Evolutionary conservation across 805 yeast genomes (phyloP).

Genomic region (Saccharomycopsis selenospora): DNA sequence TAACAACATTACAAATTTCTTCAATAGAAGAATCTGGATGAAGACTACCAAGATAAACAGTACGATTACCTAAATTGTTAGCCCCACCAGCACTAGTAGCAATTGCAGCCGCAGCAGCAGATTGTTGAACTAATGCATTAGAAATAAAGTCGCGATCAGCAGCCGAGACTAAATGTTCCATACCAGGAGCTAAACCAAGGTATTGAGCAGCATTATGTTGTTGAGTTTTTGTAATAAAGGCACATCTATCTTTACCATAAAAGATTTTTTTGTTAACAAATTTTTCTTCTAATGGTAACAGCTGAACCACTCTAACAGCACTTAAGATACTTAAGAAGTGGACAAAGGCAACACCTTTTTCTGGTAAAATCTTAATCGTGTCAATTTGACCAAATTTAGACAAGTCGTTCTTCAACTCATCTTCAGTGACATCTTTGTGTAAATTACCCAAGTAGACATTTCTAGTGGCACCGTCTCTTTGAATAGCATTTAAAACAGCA

Average conservation of each 20-base stretch:
- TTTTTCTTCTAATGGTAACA: constrained; percentile 56
- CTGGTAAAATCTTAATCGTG: constrained; percentile 68
- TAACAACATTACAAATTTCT: constrained; percentile 71
- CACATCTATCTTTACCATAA: constrained; percentile 93
- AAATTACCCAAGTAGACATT: constrained; percentile 85
- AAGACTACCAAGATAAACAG: constrained; percentile 83
- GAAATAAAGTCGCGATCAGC: constrained; percentile 55
- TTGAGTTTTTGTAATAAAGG: constrained; percentile 89
- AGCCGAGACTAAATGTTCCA: constrained; percentile 70
- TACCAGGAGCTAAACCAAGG: constrained; percentile 82
- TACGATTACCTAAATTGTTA: constrained; percentile 84
- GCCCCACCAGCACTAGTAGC: constrained; percentile 94
- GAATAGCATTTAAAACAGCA: constrained; percentile 66
- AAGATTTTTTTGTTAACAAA: constrained; percentile 74
- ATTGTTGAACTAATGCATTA: constrained; percentile 78
- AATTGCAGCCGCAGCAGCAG: constrained; percentile 96
- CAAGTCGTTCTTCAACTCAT: constrained; percentile 59
- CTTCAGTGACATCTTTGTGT: constrained; percentile 57
- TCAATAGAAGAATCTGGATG: constrained; percentile 85
- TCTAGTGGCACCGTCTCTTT: constrained; percentile 85
- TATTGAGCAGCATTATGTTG: constrained; percentile 97
- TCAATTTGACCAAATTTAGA: constrained; percentile 76
- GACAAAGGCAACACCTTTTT: constrained; percentile 82
- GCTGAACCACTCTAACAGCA: constrained; percentile 81
- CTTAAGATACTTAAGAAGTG: constrained; percentile 81